Evolutionary conservation across 495 filamentous ascomycete species (phyloP).

Genomic region (Penicillium waksmanii): DNA sequence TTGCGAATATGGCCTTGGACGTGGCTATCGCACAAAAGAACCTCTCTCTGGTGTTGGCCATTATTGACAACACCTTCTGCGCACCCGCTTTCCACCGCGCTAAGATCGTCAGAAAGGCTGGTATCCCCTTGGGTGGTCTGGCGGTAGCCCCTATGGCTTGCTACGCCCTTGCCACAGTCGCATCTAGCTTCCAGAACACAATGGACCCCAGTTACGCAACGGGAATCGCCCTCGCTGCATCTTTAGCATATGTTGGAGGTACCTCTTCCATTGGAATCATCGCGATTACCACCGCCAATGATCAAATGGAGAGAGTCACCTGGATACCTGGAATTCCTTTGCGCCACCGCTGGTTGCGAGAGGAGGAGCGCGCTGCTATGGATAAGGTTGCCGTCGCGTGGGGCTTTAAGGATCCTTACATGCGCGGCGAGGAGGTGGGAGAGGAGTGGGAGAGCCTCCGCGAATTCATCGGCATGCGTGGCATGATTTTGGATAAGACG

Average conservation of each 20-base stretch:
- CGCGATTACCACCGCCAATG: slow-evolving; percentile 81
- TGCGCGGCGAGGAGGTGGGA: slow-evolving; percentile 87
- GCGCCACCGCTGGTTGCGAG: slow-evolving; percentile 83
- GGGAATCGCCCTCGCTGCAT: slow-evolving; percentile 77
- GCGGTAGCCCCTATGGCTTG: slow-evolving; percentile 67
- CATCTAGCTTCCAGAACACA: slow-evolving; percentile 62
- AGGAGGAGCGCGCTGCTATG: slow-evolving; percentile 88
- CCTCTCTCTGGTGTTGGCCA: slow-evolving; percentile 73
- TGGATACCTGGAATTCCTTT: slow-evolving; percentile 83
- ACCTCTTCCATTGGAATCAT: slow-evolving; percentile 80
- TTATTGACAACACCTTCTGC: slow-evolving; percentile 78
- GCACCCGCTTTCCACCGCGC: slow-evolving; percentile 70
- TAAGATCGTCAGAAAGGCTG: slow-evolving; percentile 60
- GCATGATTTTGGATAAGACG: slow-evolving; percentile 86
- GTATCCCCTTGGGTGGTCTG: slow-evolving; percentile 54
- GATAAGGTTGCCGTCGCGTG: slow-evolving; percentile 85
- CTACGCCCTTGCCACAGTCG: slow-evolving; percentile 65
- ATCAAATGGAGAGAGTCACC: slow-evolving; percentile 90
- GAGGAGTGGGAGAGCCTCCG: slow-evolving; percentile 83
- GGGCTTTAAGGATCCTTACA: slow-evolving; percentile 82
- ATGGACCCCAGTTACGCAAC: slow-evolving; percentile 74
- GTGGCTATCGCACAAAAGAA: slow-evolving; percentile 77
- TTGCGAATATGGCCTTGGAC: slow-evolving; percentile 72
- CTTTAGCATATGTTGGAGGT: slow-evolving; percentile 77
- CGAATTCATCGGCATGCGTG: slow-evolving; percentile 76